These are phyloP conservation scores for Huntiella moniliformis DNA, from an alignment of 2,329 filamentous ascomycete genomes.

Conservation along the genomic window DNA sequence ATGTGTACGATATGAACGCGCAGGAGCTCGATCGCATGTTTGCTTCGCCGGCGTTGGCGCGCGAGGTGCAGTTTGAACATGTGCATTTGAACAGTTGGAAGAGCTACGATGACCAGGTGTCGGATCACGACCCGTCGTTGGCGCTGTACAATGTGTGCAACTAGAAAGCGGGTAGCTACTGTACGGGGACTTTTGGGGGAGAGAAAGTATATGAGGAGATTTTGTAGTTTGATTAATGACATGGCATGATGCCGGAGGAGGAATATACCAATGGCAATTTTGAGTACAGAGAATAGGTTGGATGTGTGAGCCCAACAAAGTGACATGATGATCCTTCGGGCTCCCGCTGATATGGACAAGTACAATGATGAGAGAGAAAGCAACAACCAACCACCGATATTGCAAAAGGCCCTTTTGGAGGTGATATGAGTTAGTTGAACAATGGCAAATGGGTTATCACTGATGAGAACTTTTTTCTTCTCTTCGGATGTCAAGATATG, in stretches of 20 bases:
- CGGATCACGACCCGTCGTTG: slow-evolving; percentile 52
- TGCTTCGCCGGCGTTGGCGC: slow-evolving; percentile 34
- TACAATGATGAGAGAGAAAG: too few species aligned
- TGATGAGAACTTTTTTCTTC: too few species aligned
- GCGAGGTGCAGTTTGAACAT: slow-evolving; percentile 37
- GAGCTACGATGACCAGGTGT: slow-evolving; percentile 33
- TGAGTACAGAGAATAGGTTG: not conserved
- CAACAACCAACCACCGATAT: too few species aligned
- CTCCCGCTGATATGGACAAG: too few species aligned
- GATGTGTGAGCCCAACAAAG: too few species aligned
- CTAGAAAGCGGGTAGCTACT: slow-evolving; percentile 12
- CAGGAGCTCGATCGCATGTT: slow-evolving; percentile 56
- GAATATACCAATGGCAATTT: too few species aligned
- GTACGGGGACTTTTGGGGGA: not conserved
- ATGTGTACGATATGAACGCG: slow-evolving; percentile 49
- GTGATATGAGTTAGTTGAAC: too few species aligned
- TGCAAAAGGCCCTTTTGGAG: too few species aligned
- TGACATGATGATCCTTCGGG: too few species aligned
- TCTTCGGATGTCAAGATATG: too few species aligned
- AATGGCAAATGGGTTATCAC: too few species aligned
- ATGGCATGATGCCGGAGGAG: too few species aligned
- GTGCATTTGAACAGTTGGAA: slow-evolving; percentile 56
- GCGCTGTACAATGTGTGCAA: slow-evolving; percentile 42
- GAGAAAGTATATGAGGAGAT: not conserved
- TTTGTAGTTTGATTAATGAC: not conserved